Evolutionary conservation across 129 eudicot species (phyloP).

Genomic region (Centaurea solstitialis): DNA sequence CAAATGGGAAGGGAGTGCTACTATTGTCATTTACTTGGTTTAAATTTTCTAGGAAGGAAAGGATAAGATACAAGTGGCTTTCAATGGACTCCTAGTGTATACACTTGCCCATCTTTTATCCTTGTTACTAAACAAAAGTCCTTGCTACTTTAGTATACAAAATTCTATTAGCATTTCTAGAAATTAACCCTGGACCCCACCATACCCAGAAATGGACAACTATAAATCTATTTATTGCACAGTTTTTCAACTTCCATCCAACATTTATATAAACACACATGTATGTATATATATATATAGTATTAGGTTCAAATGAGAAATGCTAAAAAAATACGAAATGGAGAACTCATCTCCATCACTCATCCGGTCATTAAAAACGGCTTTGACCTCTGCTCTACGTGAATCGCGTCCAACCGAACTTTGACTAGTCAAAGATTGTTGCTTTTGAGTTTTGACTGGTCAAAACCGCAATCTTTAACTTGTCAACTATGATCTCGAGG

Average conservation of each 20-base stretch:
- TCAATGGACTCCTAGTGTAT: conserved; percentile 24
- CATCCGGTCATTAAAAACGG: too few species aligned
- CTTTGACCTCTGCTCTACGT: too few species aligned
- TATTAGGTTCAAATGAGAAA: too few species aligned
- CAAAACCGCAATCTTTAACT: too few species aligned
- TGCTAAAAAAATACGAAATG: too few species aligned
- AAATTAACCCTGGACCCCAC: conserved; percentile 1
- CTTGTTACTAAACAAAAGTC: neutral
- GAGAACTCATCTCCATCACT: too few species aligned
- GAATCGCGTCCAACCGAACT: too few species aligned
- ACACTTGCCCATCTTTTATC: conserved; percentile 8
- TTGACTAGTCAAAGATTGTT: too few species aligned
- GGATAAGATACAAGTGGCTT: conserved; percentile 26
- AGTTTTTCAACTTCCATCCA: neutral
- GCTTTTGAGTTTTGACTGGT: too few species aligned
- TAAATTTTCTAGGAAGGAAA: neutral
- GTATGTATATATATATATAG: too few species aligned
- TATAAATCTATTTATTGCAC: neutral
- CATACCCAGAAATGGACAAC: conserved; percentile 8
- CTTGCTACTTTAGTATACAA: conserved; percentile 11
- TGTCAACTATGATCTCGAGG: too few species aligned
- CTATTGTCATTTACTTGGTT: neutral
- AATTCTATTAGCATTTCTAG: neutral
- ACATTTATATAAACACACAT: neutral
- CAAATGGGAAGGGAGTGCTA: conserved; percentile 4